Evolutionary conservation across 192 early-diverging fungal genomes (phyloP), one percentile per base, ranked within the genome.

Genomic region (Oehlia diaphana): DNA sequence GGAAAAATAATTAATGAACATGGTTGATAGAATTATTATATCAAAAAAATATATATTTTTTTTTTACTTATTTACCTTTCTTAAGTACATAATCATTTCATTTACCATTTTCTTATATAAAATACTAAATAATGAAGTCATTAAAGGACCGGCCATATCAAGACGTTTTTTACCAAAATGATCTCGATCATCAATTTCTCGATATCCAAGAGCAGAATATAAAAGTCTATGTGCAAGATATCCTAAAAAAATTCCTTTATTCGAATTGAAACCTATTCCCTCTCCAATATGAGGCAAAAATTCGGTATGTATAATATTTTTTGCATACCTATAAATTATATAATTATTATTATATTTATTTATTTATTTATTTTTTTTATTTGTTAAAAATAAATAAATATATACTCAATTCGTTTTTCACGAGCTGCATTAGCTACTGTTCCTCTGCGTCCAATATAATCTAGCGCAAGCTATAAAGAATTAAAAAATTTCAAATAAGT

Each of bases 111-210:
- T 95, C 67, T 91, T 88, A 85, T 98, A 98, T 61, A 99, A 84
- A 83, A 91, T 93, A 61, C 94, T 88, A 90, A 99, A 99, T 78
- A 99, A 86, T 66, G 89, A 88, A 33, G 91, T 93, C 84, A 99
- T 85, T 78, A 99, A 87, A 39, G 96, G 94, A 31, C 98, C 98
- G 66, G 95, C 96, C 13, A 99, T 83, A 90, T 99, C 98, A 87
- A 99, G 91, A 53, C 98, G 92, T 90, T 99, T 99, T 85, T 98
- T 98, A 53, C 97, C 97, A 81, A 98, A 98, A 85, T 99, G 98
- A 87, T 99, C 97, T 86, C 98, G 95, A 86, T 99, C 98, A 84
- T 99, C 98, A 8, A 91, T 85, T 77, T 96, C 95, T 66, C 96
- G 89, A n/a, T 96, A 91, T 70, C 94, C 92, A 61, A 98, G 84